These are phyloP conservation scores for sorghum (Sorghum bicolor) DNA, from an alignment of 176 grass and related monocot genomes.

Conservation along the genomic window DNA sequence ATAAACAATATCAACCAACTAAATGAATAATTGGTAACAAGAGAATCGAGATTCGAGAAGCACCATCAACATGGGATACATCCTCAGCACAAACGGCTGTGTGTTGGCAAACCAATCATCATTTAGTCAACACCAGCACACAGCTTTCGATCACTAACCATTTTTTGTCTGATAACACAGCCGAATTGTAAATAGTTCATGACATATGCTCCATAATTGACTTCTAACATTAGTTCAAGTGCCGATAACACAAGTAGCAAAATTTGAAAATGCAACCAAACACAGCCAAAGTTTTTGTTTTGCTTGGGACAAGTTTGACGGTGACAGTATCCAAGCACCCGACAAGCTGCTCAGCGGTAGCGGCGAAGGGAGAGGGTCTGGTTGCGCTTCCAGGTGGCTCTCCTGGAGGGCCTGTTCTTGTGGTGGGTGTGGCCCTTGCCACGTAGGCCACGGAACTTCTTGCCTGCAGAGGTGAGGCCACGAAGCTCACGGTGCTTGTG, in stretches of 20 bases:
- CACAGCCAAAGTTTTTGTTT: background rate
- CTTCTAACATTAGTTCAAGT: conserved; percentile 25
- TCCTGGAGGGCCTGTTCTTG: conserved; percentile 66
- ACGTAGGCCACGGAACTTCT: conserved; percentile 79
- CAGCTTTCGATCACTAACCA: background rate
- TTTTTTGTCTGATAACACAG: background rate
- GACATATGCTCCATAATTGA: background rate
- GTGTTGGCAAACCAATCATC: background rate
- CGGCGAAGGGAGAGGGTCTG: conserved; percentile 77
- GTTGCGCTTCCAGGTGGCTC: conserved; percentile 93
- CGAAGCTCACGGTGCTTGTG: conserved; percentile 89
- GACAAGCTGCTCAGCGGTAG: conserved; percentile 59
- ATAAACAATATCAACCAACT: background rate
- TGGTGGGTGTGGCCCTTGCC: conserved; percentile 64
- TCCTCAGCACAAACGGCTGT: too few species aligned
- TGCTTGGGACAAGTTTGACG: conserved; percentile 9
- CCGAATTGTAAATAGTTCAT: conserved; percentile 24
- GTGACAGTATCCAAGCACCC: background rate
- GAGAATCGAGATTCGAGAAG: too few species aligned
- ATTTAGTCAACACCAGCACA: background rate
- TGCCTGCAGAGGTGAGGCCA: conserved; percentile 82
- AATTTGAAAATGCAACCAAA: conserved; percentile 39
- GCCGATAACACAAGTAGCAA: conserved; percentile 41
- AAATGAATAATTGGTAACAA: too few species aligned
- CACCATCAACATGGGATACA: background rate